phyloP scores from a whole-genome alignment of 306 rosid species.

The Coriaria nepalensis region DNA sequence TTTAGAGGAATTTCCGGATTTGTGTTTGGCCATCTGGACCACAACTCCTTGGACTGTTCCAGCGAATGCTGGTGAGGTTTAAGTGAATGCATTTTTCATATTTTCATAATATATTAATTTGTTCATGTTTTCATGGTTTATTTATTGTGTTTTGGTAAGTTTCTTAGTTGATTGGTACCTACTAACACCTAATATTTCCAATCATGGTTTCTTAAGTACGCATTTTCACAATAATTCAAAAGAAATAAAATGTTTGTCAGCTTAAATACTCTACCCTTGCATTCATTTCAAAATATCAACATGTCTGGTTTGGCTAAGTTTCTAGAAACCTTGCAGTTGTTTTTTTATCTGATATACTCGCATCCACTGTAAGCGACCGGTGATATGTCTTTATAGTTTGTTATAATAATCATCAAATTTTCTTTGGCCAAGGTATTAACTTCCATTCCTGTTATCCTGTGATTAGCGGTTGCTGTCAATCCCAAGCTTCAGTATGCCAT shows the following conservation, averaged over 20 bases:
- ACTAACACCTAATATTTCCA: not conserved
- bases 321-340: not conserved
- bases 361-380: too few species aligned
- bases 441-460: constrained; percentile 5
- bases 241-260: too few species aligned
- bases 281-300: too few species aligned
- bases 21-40: constrained; percentile 89
- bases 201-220: not conserved
- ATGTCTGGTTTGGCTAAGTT: too few species aligned
- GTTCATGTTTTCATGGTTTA: not conserved
- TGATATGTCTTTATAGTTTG: not conserved
- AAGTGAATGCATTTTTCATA: constrained; percentile 18
- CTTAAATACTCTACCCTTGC: too few species aligned
- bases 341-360: not conserved
- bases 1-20: constrained; percentile 60
- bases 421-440: constrained; percentile 5
- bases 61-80: constrained; percentile 83
- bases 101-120: constrained; percentile 9
- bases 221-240: too few species aligned
- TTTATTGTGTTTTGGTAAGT: not conserved
- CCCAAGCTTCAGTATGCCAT: constrained; percentile 82
- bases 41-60: constrained; percentile 99
- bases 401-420: not conserved
- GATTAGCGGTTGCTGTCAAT: constrained; percentile 91
- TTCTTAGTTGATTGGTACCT: too few species aligned